These are phyloP conservation scores for Fusarium ramigenum DNA, from an alignment of 2,329 filamentous ascomycete species.

Conservation along the genomic window DNA sequence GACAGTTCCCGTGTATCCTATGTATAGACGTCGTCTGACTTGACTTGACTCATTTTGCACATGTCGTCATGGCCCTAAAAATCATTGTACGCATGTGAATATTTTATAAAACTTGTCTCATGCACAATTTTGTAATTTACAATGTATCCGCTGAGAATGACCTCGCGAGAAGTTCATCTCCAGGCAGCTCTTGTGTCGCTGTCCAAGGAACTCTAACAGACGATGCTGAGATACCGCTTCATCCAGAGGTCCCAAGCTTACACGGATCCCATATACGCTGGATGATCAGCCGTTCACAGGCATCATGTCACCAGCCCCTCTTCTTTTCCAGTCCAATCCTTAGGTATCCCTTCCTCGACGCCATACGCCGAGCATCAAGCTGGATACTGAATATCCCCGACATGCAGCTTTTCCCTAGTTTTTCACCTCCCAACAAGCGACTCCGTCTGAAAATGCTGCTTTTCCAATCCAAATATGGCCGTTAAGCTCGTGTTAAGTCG, in stretches of 20 bases:
- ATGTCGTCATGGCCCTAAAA: neutral
- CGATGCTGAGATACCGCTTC: conserved; percentile 11
- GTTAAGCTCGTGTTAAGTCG: conserved; percentile 39
- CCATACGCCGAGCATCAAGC: conserved; percentile 43
- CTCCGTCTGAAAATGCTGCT: conserved; percentile 40
- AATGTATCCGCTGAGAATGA: conserved; percentile 27
- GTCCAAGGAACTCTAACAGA: conserved; percentile 14
- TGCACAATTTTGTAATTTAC: conserved; percentile 41
- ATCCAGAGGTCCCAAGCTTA: conserved; percentile 18
- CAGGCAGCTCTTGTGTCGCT: conserved; percentile 22
- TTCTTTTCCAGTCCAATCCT: conserved; percentile 17
- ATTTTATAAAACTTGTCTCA: conserved; percentile 33
- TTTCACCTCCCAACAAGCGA: conserved; percentile 34
- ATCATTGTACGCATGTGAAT: conserved; percentile 26
- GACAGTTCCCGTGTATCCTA: conserved; percentile 49
- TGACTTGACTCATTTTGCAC: conserved; percentile 44
- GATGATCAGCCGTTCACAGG: conserved; percentile 29
- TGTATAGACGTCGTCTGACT: conserved; percentile 48
- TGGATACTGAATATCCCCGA: conserved; percentile 35
- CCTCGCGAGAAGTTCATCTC: conserved; percentile 12
- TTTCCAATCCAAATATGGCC: conserved; percentile 42
- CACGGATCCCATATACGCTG: conserved; percentile 19
- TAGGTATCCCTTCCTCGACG: conserved; percentile 41
- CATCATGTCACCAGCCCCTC: conserved; percentile 21
- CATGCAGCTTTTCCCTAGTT: conserved; percentile 35